Conservation (phyloP, 768 basidiomycete genomes). For the Suillus discolor region DNA sequence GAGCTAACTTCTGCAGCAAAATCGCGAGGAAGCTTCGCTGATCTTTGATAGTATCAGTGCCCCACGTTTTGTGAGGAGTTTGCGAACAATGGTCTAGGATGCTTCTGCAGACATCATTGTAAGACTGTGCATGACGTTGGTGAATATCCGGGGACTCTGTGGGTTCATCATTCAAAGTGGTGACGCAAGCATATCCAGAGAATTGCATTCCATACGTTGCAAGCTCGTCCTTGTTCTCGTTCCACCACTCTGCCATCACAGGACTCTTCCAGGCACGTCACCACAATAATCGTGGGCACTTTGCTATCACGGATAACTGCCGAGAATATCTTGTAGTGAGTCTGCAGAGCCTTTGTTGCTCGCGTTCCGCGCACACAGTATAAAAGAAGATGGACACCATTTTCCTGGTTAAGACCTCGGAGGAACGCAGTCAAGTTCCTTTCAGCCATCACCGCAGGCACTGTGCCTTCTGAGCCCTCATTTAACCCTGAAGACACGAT, state of each 20-base stretch:
- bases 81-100: not conserved
- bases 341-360: slow-evolving; percentile 27
- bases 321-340: slow-evolving; percentile 29
- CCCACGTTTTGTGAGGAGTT: not conserved
- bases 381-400: slow-evolving; percentile 31
- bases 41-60: not conserved
- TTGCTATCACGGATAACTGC: slow-evolving; percentile 27
- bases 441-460: slow-evolving; percentile 11
- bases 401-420: slow-evolving; percentile 26
- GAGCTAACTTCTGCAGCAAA: not conserved
- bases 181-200: slow-evolving; percentile 36
- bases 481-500: slow-evolving; percentile 27
- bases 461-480: slow-evolving; percentile 2
- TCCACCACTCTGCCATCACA: slow-evolving; percentile 36
- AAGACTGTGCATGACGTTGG: slow-evolving; percentile 4
- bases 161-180: slow-evolving; percentile 15
- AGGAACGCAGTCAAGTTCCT: slow-evolving; percentile 18
- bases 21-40: not conserved
- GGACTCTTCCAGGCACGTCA: slow-evolving; percentile 20
- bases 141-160: not conserved
- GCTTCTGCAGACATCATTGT: not conserved
- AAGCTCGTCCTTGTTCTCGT: slow-evolving; percentile 27
- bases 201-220: slow-evolving; percentile 27
- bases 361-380: slow-evolving; percentile 32
- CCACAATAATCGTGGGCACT: slow-evolving; percentile 21